Conservation (phyloP, 768 basidiomycete genomes). For the Leccinum disarticulatum region DNA sequence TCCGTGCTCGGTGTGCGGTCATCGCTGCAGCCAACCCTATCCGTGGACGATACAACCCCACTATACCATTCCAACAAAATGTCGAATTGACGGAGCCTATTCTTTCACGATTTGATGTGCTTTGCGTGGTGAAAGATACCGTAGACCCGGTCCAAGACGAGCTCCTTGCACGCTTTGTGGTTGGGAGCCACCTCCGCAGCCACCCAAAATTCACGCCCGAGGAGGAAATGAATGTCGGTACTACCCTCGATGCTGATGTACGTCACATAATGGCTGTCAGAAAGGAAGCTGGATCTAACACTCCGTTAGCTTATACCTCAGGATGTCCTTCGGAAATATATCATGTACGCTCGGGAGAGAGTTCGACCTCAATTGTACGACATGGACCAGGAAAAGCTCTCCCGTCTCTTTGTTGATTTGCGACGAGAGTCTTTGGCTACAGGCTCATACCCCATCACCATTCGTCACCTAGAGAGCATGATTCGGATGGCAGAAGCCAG, state of each 20-base stretch:
- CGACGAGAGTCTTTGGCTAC: slow-evolving; percentile 95
- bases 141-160: slow-evolving; percentile 98
- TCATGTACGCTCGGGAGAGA: slow-evolving; percentile 97
- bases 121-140: slow-evolving; percentile 97
- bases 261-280: slow-evolving; percentile 29
- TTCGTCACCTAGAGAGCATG: slow-evolving; percentile 97
- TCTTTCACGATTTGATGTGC: slow-evolving; percentile 94
- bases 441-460: slow-evolving; percentile 98
- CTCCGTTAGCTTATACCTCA: slow-evolving; percentile 85
- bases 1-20: slow-evolving; percentile 97
- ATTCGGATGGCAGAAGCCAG: slow-evolving; percentile 99
- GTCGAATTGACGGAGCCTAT: slow-evolving; percentile 99
- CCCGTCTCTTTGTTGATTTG: slow-evolving; percentile 91
- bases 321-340: slow-evolving; percentile 94
- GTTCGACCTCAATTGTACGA: slow-evolving; percentile 92
- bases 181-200: slow-evolving; percentile 91
- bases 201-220: slow-evolving; percentile 91
- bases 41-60: slow-evolving; percentile 96
- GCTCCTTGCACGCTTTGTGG: slow-evolving; percentile 94
- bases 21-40: slow-evolving; percentile 98
- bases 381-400: slow-evolving; percentile 92
- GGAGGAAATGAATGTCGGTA: slow-evolving; percentile 95
- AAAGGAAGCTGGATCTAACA: slow-evolving; percentile 12
- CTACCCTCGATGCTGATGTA: slow-evolving; percentile 87
- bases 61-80: slow-evolving; percentile 97